Conservation (phyloP, 202 grass and related monocot genomes). For the Digitaria exilis region DNA sequence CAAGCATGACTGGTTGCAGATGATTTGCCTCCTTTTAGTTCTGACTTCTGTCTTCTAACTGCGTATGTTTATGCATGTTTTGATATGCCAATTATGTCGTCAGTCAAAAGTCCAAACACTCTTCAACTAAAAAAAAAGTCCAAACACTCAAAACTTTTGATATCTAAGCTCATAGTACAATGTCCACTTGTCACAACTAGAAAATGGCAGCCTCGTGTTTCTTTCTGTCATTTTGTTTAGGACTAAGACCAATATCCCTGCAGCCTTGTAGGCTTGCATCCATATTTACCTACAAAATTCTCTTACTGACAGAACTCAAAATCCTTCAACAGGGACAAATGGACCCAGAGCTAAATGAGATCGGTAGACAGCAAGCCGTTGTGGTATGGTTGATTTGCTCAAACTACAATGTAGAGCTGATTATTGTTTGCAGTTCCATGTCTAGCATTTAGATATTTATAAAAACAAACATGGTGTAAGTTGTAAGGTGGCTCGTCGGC, state of each 20-base stretch:
- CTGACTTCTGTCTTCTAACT: background rate
- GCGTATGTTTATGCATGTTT: background rate
- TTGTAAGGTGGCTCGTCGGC: constrained; percentile 53
- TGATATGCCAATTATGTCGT: background rate
- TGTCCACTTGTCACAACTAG: background rate
- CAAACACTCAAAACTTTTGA: background rate
- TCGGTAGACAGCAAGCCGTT: constrained; percentile 54
- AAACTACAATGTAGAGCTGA: background rate
- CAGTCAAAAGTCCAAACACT: too few relatives aligned
- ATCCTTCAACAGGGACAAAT: constrained; percentile 54
- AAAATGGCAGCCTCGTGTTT: background rate
- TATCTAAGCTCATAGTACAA: background rate
- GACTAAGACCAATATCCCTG: too few relatives aligned
- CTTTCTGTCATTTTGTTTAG: too few relatives aligned
- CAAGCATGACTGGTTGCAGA: background rate
- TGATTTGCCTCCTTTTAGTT: background rate
- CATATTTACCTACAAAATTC: background rate
- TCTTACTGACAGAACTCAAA: background rate
- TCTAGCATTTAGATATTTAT: constrained; percentile 1
- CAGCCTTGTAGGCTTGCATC: background rate
- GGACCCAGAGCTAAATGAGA: constrained; percentile 80
- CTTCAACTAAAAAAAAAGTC: too few relatives aligned
- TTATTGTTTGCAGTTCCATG: background rate
- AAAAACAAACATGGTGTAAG: constrained; percentile 4
- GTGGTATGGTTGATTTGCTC: constrained; percentile 47